phyloP scores from a whole-genome alignment of 83 land plant species.

The Picea abies region DNA sequence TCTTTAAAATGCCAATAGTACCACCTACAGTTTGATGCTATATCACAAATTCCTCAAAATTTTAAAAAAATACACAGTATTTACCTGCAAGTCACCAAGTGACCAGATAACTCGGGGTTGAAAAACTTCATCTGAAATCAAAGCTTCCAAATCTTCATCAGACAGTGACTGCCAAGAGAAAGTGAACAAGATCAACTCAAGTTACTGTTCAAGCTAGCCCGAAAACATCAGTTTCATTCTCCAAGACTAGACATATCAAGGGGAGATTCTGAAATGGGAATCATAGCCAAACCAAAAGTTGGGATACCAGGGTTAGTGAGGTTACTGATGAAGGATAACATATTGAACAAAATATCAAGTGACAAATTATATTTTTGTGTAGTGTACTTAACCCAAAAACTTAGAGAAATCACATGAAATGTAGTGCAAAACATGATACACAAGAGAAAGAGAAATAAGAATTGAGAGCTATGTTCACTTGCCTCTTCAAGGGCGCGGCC shows the following conservation, averaged over 20 bases:
- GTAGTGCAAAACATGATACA: too few species aligned
- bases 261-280: background rate
- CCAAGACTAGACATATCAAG: background rate
- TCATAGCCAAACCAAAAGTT: background rate
- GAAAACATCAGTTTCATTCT: background rate
- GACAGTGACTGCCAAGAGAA: constrained; percentile 49
- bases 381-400: too few species aligned
- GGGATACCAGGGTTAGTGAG: background rate
- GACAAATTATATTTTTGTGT: background rate
- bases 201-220: background rate
- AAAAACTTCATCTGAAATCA: constrained; percentile 85
- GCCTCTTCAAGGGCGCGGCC: too few species aligned
- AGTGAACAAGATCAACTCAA: background rate
- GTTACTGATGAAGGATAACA: background rate
- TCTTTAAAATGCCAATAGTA: background rate
- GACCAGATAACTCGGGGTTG: constrained; percentile 86
- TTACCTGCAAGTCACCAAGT: constrained; percentile 63
- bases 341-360: background rate
- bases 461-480: too few species aligned
- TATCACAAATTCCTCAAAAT: background rate
- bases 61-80: background rate
- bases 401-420: too few species aligned
- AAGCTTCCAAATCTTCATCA: constrained; percentile 81
- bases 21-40: background rate
- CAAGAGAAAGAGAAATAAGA: too few species aligned